These are phyloP conservation scores for Botrytis elliptica DNA, from an alignment of 2,329 filamentous ascomycete genomes.

Conservation along the genomic window DNA sequence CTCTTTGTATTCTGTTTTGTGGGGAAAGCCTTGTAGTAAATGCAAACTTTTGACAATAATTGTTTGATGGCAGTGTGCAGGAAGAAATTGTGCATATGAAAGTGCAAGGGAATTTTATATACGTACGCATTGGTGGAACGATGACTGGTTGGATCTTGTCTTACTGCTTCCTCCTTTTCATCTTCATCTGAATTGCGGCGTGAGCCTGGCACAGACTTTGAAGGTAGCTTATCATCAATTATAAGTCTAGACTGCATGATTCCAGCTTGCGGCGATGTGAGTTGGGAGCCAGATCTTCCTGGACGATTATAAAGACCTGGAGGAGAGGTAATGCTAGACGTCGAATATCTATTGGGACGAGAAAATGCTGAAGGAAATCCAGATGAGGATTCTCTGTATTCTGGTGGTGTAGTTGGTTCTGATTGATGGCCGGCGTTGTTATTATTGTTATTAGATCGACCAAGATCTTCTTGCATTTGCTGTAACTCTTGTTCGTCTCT, in stretches of 20 bases:
- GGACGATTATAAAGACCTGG: slow-evolving; percentile 72
- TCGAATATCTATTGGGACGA: slow-evolving; percentile 83
- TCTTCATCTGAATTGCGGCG: slow-evolving; percentile 89
- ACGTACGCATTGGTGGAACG: slow-evolving; percentile 79
- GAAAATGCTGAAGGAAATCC: slow-evolving; percentile 79
- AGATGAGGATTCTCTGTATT: slow-evolving; percentile 71
- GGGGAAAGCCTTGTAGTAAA: background rate
- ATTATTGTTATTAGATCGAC: slow-evolving; percentile 48
- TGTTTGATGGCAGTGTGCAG: background rate
- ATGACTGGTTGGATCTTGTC: slow-evolving; percentile 68
- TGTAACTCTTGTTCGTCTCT: slow-evolving; percentile 81
- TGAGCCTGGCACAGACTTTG: slow-evolving; percentile 82
- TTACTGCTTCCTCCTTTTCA: slow-evolving; percentile 75
- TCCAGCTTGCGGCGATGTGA: slow-evolving; percentile 72
- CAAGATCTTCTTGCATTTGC: slow-evolving; percentile 78
- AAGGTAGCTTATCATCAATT: slow-evolving; percentile 67
- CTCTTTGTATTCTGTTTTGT: background rate
- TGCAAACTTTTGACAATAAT: background rate
- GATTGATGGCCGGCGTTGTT: slow-evolving; percentile 68
- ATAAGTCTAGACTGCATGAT: slow-evolving; percentile 58
- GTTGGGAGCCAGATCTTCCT: slow-evolving; percentile 73
- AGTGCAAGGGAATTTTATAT: background rate
- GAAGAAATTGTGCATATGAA: background rate
- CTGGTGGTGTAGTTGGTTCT: slow-evolving; percentile 93
- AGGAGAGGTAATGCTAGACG: slow-evolving; percentile 81